Base-by-base conservation (phyloP, 768 basidiomycete genomes). In the Lactarius hatsudake region DNA sequence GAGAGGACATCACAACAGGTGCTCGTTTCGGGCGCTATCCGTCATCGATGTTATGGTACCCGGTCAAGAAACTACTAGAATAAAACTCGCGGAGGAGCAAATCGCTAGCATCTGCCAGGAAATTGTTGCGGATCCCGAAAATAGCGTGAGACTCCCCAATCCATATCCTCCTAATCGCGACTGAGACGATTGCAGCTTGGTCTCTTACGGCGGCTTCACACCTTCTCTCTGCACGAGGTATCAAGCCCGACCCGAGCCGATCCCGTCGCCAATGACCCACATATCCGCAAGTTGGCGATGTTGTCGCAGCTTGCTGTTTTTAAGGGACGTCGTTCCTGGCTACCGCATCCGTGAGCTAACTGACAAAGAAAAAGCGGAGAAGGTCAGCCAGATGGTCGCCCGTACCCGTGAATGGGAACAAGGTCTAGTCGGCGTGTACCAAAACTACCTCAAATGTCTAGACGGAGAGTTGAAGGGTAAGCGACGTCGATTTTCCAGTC, bases 371-470 rank as follows among this genome's bases (percentile, higher is more conserved):
- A 93, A 91, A 76, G 81, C 87, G 4, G 94, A 95, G 77, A 97
- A 96, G 78, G 94, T 97, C 71, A 87, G 93, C 76, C 96, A 98
- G 78, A 88, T 93, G 81, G 95, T 99, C 9, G 83, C 88, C 20
- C 85, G 87, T 30, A 89, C 91, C 71, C 86, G 97, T 70, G 97
- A 98, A 73, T 98, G 90, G 85, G 97, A 99, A 75, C 94, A 98
- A 76, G 92, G 96, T 30, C 81, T 99, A 63, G 90, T 98, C 40
- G 78, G 82, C 62, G 86, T 88, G 28, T 99, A 99, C 77, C 95
- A 97, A 78, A 81, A 83, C 23, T 98, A 95, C 79, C 84, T 99
- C 70, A 90, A 88, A 62, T 81, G 85, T 54, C 82, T 98, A 48
- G 96, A 98, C 78, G 76, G 79, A 34, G 96, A 97, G 78, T 77